Evolutionary conservation across 768 basidiomycete genomes (phyloP).

Genomic region (Boletus insuetus): DNA sequence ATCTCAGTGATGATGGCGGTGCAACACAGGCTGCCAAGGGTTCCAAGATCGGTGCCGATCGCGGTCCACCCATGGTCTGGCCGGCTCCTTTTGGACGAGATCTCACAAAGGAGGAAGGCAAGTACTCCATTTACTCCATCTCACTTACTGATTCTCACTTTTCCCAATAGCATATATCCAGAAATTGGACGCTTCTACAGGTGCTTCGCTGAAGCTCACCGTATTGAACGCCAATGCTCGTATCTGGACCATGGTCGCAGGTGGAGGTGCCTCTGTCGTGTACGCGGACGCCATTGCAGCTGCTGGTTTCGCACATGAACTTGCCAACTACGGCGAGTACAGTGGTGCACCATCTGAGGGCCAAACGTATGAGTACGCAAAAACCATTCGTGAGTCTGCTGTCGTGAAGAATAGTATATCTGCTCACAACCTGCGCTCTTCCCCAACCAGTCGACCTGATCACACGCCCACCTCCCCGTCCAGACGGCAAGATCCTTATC

Average conservation of each 20-base stretch:
- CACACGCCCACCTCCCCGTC: constrained; percentile 79
- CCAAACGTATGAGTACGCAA: constrained; percentile 99
- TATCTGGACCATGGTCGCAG: constrained; percentile 99
- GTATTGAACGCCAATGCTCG: constrained; percentile 94
- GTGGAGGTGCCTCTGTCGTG: constrained; percentile 80
- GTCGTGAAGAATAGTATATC: neutral
- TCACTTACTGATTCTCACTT: neutral
- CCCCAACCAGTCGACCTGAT: constrained; percentile 76
- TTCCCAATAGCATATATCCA: constrained; percentile 79
- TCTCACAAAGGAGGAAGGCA: constrained; percentile 89
- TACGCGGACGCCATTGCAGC: constrained; percentile 81
- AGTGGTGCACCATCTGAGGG: constrained; percentile 97
- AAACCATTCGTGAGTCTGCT: constrained; percentile 81
- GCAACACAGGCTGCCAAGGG: constrained; percentile 34
- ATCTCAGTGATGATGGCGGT: constrained; percentile 64
- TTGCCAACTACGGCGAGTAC: constrained; percentile 99
- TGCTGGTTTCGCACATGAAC: constrained; percentile 93
- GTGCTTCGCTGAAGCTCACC: constrained; percentile 97
- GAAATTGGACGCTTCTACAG: constrained; percentile 94
- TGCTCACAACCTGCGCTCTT: neutral
- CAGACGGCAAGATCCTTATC: constrained; percentile 96
- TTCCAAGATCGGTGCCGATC: constrained; percentile 72
- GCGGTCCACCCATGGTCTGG: constrained; percentile 97
- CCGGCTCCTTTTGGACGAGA: constrained; percentile 96
- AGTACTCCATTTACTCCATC: neutral